phyloP scores from a whole-genome alignment of 768 basidiomycete genomes.

The Mycena haematopus region DNA sequence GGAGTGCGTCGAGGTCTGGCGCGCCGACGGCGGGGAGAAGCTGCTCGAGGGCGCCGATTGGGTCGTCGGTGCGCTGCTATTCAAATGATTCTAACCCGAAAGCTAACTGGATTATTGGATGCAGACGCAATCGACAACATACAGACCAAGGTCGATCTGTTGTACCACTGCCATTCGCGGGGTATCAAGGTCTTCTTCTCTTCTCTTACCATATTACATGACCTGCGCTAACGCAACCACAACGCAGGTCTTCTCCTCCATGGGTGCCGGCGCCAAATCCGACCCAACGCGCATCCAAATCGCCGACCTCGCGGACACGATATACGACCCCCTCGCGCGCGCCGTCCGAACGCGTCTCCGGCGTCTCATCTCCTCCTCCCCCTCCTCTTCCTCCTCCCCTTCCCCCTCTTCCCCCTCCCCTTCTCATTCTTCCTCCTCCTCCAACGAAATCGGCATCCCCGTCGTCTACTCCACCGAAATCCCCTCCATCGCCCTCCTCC shows the following conservation, averaged over 20 bases:
- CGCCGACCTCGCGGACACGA: constrained; percentile 89
- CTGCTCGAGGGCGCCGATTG: constrained; percentile 89
- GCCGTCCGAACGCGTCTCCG: constrained; percentile 83
- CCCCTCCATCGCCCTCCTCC: constrained; percentile 87
- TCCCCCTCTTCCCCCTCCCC: constrained; percentile 50
- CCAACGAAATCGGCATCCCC: constrained; percentile 57
- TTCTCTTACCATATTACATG: neutral
- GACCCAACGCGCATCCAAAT: constrained; percentile 97
- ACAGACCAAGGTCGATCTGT: neutral
- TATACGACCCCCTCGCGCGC: constrained; percentile 95
- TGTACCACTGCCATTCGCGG: too few species aligned
- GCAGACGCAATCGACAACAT: constrained; percentile 98
- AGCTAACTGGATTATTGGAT: too few species aligned
- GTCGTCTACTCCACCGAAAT: constrained; percentile 97
- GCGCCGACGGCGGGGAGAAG: constrained; percentile 75
- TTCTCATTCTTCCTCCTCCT: too few species aligned
- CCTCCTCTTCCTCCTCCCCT: constrained; percentile 50
- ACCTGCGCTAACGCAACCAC: too few species aligned
- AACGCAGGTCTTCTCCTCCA: constrained; percentile 68
- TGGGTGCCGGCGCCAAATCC: constrained; percentile 95
- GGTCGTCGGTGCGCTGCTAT: constrained; percentile 74
- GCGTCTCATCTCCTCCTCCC: constrained; percentile 41
- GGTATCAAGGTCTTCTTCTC: neutral
- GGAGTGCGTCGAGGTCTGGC: constrained; percentile 83
- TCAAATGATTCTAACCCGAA: too few species aligned